phyloP scores from a whole-genome alignment of 2,329 filamentous ascomycete species.

The Neurospora sp. region DNA sequence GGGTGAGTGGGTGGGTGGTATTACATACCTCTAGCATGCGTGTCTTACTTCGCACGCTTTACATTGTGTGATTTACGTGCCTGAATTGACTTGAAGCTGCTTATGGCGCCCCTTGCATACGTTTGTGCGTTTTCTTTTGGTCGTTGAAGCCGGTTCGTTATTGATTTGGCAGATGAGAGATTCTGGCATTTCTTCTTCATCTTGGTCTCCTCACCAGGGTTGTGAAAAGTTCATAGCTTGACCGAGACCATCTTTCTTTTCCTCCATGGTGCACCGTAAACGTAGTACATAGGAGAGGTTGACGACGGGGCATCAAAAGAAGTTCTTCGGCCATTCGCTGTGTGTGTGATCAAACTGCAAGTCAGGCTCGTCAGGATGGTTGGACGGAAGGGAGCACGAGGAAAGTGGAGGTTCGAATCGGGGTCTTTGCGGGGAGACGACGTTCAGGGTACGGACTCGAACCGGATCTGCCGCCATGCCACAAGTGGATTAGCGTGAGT shows the following conservation, averaged over 20 bases:
- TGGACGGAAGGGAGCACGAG: not conserved
- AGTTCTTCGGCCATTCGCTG: not conserved
- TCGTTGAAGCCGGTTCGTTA: not conserved
- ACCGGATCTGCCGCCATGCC: not conserved
- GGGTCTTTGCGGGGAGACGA: not conserved
- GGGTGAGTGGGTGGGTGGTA: not conserved
- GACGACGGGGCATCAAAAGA: not conserved
- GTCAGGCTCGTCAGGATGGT: not conserved
- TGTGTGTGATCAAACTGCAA: not conserved
- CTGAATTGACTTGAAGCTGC: not conserved
- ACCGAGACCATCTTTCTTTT: not conserved
- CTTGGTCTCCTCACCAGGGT: not conserved
- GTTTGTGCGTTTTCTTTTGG: not conserved
- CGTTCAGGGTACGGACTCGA: not conserved
- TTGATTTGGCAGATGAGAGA: not conserved
- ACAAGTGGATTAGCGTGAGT: not conserved
- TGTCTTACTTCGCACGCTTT: not conserved
- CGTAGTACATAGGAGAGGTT: not conserved
- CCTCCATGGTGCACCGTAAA: not conserved
- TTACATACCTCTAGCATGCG: not conserved
- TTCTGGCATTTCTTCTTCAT: not conserved
- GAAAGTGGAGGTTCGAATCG: not conserved
- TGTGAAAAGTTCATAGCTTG: not conserved
- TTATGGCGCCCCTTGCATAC: not conserved
- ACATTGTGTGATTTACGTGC: not conserved